Evolutionary conservation across 2,329 filamentous ascomycete species (phyloP), one percentile per base, ranked within the genome.

Genomic region (Ophiostoma fasciatum): DNA sequence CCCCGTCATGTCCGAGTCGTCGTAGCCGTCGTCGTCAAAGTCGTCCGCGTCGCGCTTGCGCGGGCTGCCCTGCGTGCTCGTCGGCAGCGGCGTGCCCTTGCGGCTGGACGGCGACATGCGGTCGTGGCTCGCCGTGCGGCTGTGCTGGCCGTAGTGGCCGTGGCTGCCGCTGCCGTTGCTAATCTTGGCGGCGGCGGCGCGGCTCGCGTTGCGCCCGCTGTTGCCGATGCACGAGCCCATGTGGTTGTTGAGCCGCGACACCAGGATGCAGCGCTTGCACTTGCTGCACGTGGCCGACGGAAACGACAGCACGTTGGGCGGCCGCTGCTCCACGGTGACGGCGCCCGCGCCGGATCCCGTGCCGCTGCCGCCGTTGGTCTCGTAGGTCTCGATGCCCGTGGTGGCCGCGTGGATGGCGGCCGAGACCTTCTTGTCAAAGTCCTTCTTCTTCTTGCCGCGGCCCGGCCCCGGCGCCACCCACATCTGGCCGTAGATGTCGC

Each of bases 401-500:
- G 60, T 57, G 33, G 60, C 58, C 8, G 42, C 42, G 19, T 39
- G 38, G 28, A 44, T 44, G 46, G 62, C 57, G 31, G 49, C 49
- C 28, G 57, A 55, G 31, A 55, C 51, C 56, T 63, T 72, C 61
- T 71, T 74, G 53, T 75, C 71, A 61, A 76, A 74, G 53, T 77
- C 79, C 64, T 82, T 84, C 68, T 79, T 84, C 63, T 81, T 82
- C 61, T 81, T 82, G 41, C 79, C 80, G 41, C 78, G 69, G 12
- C 74, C 74, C 17, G 75, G 74, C 1, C 71, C 71, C 17, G 78
- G 77, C 14, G 74, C 75, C 12, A 82, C 76, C 68, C 82, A 87
- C 20, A 78, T 82, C 56, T 85, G 82, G 34, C 79, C 81, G 55
- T 85, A 85, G 45, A 87, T 82, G 55, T 88, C 81, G 58, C 76